Conservation (phyloP, 768 basidiomycete genomes). For the Lanmaoa rubissima region DNA sequence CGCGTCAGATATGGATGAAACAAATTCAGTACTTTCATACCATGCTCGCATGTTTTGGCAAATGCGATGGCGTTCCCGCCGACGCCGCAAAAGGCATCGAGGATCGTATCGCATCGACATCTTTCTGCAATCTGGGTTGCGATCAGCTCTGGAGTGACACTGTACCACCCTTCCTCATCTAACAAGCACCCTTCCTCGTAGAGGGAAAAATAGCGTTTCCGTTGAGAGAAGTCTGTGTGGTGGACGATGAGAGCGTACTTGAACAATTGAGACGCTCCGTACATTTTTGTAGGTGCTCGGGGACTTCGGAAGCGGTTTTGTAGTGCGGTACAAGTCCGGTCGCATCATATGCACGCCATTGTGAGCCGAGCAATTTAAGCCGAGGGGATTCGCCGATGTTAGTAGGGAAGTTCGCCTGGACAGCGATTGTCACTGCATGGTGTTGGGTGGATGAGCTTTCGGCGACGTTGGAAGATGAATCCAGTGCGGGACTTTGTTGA, state of each 20-base stretch:
- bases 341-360: conserved; percentile 56
- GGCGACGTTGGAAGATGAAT: conserved; percentile 4
- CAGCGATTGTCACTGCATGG: neutral
- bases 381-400: conserved; percentile 21
- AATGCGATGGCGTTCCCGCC: conserved; percentile 98
- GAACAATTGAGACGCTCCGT: neutral
- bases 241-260: neutral
- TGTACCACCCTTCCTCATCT: conserved; percentile 98
- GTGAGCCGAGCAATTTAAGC: conserved; percentile 27
- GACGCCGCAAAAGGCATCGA: conserved; percentile 97
- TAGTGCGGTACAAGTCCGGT: conserved; percentile 75
- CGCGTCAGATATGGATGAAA: neutral
- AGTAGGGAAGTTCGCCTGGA: neutral
- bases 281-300: conserved; percentile 83
- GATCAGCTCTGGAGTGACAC: conserved; percentile 91
- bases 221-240: conserved; percentile 79
- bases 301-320: conserved; percentile 61
- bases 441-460: neutral
- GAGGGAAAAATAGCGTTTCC: conserved; percentile 75
- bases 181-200: conserved; percentile 82
- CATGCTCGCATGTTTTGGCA: conserved; percentile 91
- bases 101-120: conserved; percentile 78
- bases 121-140: conserved; percentile 91
- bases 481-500: conserved; percentile 13
- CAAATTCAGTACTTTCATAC: conserved; percentile 42